Conservation (phyloP, 495 filamentous ascomycete genomes). For the Daldinia bambusicola region DNA sequence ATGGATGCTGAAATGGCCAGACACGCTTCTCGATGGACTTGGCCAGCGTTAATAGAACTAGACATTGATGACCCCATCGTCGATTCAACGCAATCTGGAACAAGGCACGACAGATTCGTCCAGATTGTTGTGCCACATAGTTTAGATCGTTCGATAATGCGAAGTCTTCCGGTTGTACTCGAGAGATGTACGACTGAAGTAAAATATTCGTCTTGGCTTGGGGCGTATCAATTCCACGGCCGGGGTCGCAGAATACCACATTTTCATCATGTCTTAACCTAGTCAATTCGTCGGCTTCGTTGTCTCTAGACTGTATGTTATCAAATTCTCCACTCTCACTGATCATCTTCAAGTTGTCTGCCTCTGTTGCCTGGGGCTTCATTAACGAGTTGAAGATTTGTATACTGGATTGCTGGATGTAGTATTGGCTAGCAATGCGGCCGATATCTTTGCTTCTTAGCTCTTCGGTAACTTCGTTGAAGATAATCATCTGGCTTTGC, state of each 20-base stretch:
- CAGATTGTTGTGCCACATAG: slow-evolving; percentile 95
- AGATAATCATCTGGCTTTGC: slow-evolving; percentile 97
- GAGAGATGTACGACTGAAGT: slow-evolving; percentile 94
- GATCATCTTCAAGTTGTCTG: slow-evolving; percentile 93
- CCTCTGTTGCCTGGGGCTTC: slow-evolving; percentile 80
- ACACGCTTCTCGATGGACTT: slow-evolving; percentile 96
- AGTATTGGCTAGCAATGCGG: slow-evolving; percentile 96
- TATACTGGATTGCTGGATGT: slow-evolving; percentile 91
- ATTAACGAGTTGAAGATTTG: slow-evolving; percentile 96
- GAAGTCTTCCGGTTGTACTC: slow-evolving; percentile 88
- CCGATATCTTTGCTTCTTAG: slow-evolving; percentile 93
- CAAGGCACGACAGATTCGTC: slow-evolving; percentile 90
- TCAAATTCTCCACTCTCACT: slow-evolving; percentile 97
- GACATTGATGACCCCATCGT: slow-evolving; percentile 92
- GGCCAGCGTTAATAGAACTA: slow-evolving; percentile 86
- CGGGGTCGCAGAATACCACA: slow-evolving; percentile 75
- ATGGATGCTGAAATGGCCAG: slow-evolving; percentile 94
- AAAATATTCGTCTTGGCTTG: slow-evolving; percentile 96
- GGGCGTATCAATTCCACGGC: slow-evolving; percentile 76
- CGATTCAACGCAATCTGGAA: slow-evolving; percentile 98
- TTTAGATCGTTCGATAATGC: slow-evolving; percentile 88
- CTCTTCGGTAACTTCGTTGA: slow-evolving; percentile 91
- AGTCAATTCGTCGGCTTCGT: slow-evolving; percentile 80
- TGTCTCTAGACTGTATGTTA: slow-evolving; percentile 92
- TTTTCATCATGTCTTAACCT: slow-evolving; percentile 73